Percentiles rank a stretch among this genome's conserved stretches.
Evolutionary conservation across 192 early-diverging fungal genomes (phyloP).

Genomic region (Mortierella hygrophila): DNA sequence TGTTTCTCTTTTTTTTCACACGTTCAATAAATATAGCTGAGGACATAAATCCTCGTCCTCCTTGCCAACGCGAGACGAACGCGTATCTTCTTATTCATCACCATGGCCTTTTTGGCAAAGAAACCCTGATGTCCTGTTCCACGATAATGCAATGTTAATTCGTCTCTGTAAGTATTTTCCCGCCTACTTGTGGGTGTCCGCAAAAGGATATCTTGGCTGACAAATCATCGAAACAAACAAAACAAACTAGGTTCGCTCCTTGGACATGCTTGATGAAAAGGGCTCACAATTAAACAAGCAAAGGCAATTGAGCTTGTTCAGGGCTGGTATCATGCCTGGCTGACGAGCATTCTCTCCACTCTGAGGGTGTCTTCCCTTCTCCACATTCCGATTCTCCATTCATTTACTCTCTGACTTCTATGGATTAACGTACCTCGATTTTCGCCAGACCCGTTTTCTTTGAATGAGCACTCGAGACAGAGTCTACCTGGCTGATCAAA

Average conservation of each 20-base stretch:
- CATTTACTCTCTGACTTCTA: too few relatives aligned
- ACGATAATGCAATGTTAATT: background rate
- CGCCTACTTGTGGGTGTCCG: background rate
- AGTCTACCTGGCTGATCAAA: too few relatives aligned
- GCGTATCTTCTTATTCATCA: background rate
- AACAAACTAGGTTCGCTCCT: background rate
- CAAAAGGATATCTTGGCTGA: slow-evolving; percentile 12
- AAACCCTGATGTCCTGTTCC: background rate
- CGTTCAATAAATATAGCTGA: too few relatives aligned
- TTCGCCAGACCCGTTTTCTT: too few relatives aligned
- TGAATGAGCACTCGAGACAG: too few relatives aligned
- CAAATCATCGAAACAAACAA: background rate
- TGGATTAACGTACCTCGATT: too few relatives aligned
- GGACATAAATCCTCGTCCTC: background rate
- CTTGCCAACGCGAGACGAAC: background rate
- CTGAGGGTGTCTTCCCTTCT: background rate
- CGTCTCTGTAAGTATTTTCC: background rate
- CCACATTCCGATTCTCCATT: background rate
- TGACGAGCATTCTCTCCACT: too few relatives aligned
- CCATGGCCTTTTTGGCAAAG: background rate
- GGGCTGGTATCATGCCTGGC: background rate
- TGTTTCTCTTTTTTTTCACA: too few relatives aligned
- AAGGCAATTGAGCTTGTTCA: background rate
- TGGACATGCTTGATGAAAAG: background rate
- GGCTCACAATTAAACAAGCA: background rate